Evolutionary conservation across 306 rosid genomes (phyloP), one percentile per base, ranked within the genome.

Genomic region (Gynostemma pentaphyllum): DNA sequence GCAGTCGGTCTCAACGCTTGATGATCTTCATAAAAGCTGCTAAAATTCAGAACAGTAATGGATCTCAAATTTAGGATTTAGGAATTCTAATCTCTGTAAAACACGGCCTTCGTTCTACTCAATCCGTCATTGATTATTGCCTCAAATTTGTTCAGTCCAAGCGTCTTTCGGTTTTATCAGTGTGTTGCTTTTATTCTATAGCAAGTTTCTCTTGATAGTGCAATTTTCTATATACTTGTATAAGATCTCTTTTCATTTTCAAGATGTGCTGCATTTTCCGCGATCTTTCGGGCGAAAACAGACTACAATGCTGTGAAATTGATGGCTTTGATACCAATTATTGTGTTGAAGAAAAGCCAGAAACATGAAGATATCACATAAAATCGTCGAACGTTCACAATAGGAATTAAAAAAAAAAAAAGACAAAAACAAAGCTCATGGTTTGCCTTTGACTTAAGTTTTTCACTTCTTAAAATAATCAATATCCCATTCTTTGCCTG

Each of bases 1-100:
- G 95, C 91, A 16, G 19, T 79, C 37, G 89, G 92, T 16, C 82
- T 66, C 32, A 28, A 45, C 37, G 55, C 74, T 21, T 63, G 70
- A 42, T 63, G 70, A 42, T 66, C 73, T 71, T 32, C 22, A 22
- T 60, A 39, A 39, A n/a, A 60, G 48, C 48, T 12, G 23, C 34
- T 36, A 60, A 1, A 9, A 5, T 60, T 39, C 13, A 37, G 28
- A 14, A 21, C 65, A 60, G 65, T 3, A 37, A 60, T 37, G 29
- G 39, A 59, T 37, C 3, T 2, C 47, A 21, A n/a, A n/a, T 21
- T 28, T 18, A 39, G 26, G 65, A 22, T 59, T 56, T 34, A 55
- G 63, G 44, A 24, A 34, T 23, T 51, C 7, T 13, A 32, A 32
- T 37, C 46, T 42, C 19, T 9, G 45, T 37, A 13, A 57, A 36